phyloP scores from a whole-genome alignment of 164 flowering plant genomes.

The Umbilicus rupestris region DNA sequence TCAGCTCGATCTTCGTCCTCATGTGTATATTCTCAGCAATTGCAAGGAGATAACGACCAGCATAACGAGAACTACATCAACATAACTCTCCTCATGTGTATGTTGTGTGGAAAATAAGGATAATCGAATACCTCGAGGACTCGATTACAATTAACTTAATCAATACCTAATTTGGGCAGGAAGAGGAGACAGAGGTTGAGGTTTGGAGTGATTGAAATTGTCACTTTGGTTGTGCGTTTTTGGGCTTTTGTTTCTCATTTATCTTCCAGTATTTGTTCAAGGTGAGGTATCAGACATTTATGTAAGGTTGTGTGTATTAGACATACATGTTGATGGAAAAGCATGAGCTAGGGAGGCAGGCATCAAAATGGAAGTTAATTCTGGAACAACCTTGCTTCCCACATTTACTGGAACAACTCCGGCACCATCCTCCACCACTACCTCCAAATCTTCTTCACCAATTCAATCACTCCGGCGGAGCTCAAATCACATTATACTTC shows the following conservation, averaged over 20 bases:
- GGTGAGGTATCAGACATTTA: constrained; percentile 31
- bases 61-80: not conserved
- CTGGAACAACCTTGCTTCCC: constrained; percentile 26
- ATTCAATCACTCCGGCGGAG: constrained; percentile 49
- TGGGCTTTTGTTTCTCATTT: constrained; percentile 30
- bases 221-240: constrained; percentile 32
- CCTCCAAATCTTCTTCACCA: constrained; percentile 27
- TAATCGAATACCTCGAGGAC: not conserved
- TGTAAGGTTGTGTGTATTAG: not conserved
- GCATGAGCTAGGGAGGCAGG: constrained; percentile 16
- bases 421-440: constrained; percentile 18
- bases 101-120: not conserved
- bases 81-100: too few relatives aligned
- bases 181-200: constrained; percentile 38
- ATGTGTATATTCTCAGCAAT: constrained; percentile 64
- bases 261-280: constrained; percentile 30
- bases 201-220: constrained; percentile 35
- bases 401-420: constrained; percentile 23
- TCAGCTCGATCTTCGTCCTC: constrained; percentile 43
- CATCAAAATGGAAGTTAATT: constrained; percentile 27
- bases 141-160: not conserved
- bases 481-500: constrained; percentile 40
- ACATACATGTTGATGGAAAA: constrained; percentile 20
- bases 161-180: constrained; percentile 20
- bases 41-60: constrained; percentile 38